A percentile compares a stretch with the other conserved stretches of the same genome.
Conservation (phyloP, 2,329 filamentous ascomycete genomes). For the Aspergillus carbonarius region DNA sequence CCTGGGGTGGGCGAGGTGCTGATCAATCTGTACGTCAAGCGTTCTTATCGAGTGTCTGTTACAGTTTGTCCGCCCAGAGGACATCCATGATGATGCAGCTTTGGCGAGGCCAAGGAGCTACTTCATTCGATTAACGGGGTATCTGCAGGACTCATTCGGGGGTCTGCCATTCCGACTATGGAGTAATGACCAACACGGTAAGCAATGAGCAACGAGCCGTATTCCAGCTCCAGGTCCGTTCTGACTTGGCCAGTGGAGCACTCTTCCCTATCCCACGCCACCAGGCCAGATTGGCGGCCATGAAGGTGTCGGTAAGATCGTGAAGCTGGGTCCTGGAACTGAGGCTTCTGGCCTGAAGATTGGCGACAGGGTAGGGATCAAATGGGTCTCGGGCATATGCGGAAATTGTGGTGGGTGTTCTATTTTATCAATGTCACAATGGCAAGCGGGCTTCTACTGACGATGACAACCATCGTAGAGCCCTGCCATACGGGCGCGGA, state of each 20-base stretch:
- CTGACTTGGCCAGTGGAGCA: slow-evolving; percentile 47
- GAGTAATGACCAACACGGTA: slow-evolving; percentile 52
- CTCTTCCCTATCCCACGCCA: slow-evolving; percentile 59
- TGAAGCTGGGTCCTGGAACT: slow-evolving; percentile 63
- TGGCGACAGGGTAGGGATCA: slow-evolving; percentile 69
- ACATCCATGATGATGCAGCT: not conserved
- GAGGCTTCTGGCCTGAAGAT: slow-evolving; percentile 59
- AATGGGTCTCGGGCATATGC: slow-evolving; percentile 63
- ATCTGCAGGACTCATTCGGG: slow-evolving; percentile 57
- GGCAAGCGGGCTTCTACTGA: not conserved
- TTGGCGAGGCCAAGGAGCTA: no score
- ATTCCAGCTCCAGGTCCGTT: not conserved
- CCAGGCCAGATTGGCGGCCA: slow-evolving; percentile 67
- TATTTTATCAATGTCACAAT: not conserved
- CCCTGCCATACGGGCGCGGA: slow-evolving; percentile 58
- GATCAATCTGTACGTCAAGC: slow-evolving; percentile 57
- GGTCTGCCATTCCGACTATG: slow-evolving; percentile 65
- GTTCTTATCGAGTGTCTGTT: not conserved
- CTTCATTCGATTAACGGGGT: slow-evolving; percentile 7
- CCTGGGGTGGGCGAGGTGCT: slow-evolving; percentile 63
- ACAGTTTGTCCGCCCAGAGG: no score
- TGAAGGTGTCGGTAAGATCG: slow-evolving; percentile 65
- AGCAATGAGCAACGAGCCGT: not conserved
- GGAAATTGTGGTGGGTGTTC: slow-evolving; percentile 48
- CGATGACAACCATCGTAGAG: slow-evolving; percentile 18